phyloP scores from a whole-genome alignment of 495 filamentous ascomycete species.

The Aspergillus nidulans region DNA sequence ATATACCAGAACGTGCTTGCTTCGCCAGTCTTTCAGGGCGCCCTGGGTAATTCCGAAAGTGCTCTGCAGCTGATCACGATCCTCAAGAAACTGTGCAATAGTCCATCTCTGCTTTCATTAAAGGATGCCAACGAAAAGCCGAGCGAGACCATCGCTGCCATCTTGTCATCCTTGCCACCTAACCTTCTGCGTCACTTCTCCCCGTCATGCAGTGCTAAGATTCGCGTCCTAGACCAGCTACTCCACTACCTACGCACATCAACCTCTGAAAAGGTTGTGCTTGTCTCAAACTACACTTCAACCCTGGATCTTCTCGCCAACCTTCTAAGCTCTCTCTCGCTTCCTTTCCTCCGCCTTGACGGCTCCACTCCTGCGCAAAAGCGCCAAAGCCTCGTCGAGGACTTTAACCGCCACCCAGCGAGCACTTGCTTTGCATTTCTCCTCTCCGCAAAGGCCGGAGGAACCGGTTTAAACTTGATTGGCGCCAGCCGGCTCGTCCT shows the following conservation, averaged over 20 bases:
- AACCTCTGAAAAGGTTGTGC: constrained; percentile 69
- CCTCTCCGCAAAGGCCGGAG: constrained; percentile 74
- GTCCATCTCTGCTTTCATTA: constrained; percentile 58
- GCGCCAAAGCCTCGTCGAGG: constrained; percentile 70
- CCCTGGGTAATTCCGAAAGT: constrained; percentile 63
- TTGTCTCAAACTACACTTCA: constrained; percentile 79
- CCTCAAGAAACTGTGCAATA: constrained; percentile 81
- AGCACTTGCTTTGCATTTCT: constrained; percentile 67
- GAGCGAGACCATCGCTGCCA: constrained; percentile 37
- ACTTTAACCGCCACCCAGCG: constrained; percentile 62
- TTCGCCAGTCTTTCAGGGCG: constrained; percentile 63
- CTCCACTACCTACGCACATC: constrained; percentile 57
- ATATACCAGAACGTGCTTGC: constrained; percentile 67
- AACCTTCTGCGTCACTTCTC: constrained; percentile 53
- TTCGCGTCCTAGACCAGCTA: constrained; percentile 67
- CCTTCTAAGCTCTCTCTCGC: constrained; percentile 58
- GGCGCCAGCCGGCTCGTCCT: constrained; percentile 72
- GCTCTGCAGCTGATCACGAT: constrained; percentile 72
- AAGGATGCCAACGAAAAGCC: constrained; percentile 35
- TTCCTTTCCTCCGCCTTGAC: constrained; percentile 68
- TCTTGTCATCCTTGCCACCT: constrained; percentile 57
- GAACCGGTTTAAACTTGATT: constrained; percentile 72
- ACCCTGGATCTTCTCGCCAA: constrained; percentile 67
- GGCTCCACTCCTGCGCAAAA: constrained; percentile 65
- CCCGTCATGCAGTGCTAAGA: constrained; percentile 61